Percentiles rank a stretch among this genome's conserved stretches.
phyloP scores from a whole-genome alignment of 1,284 basidiomycete species.

The Jaminaea rosea region DNA sequence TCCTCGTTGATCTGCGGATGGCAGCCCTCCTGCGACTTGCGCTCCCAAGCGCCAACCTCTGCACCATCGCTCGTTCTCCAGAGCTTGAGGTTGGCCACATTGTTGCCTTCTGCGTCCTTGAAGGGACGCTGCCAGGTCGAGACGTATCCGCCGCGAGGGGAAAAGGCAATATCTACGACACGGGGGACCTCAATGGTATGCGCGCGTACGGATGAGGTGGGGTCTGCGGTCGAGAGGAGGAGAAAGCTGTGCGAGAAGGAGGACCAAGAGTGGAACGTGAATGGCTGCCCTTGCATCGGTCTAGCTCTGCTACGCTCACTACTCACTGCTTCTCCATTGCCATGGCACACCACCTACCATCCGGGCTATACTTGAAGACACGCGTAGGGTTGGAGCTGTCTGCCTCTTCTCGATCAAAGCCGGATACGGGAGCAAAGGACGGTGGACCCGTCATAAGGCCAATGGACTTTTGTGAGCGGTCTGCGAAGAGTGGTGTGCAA shows the following conservation, averaged over 20 bases:
- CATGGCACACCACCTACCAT: constrained; percentile 80
- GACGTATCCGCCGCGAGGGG: constrained; percentile 80
- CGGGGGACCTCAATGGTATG: constrained; percentile 54
- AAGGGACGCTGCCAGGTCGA: constrained; percentile 86
- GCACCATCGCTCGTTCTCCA: constrained; percentile 73
- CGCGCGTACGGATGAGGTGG: neutral
- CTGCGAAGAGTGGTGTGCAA: constrained; percentile 48
- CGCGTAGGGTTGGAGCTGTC: constrained; percentile 51
- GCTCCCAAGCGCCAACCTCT: constrained; percentile 69
- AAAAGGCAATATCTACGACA: constrained; percentile 76
- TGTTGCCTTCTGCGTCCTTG: constrained; percentile 58
- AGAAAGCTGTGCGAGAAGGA: constrained; percentile 50
- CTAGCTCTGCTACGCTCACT: neutral
- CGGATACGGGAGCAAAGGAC: constrained; percentile 61
- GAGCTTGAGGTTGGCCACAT: constrained; percentile 67
- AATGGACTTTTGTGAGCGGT: constrained; percentile 84
- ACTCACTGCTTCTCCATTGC: constrained; percentile 65
- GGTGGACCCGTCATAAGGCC: constrained; percentile 76
- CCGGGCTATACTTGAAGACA: constrained; percentile 72
- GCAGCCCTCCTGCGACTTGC: constrained; percentile 73
- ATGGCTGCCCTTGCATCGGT: neutral
- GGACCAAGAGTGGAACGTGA: constrained; percentile 50
- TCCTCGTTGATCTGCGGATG: constrained; percentile 77
- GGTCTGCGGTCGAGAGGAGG: constrained; percentile 4
- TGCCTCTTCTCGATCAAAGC: constrained; percentile 58